Percentiles rank a stretch among this genome's conserved stretches.
Conservation (phyloP, 208 protist genomes). For the Histomonas meleagridis region DNA sequence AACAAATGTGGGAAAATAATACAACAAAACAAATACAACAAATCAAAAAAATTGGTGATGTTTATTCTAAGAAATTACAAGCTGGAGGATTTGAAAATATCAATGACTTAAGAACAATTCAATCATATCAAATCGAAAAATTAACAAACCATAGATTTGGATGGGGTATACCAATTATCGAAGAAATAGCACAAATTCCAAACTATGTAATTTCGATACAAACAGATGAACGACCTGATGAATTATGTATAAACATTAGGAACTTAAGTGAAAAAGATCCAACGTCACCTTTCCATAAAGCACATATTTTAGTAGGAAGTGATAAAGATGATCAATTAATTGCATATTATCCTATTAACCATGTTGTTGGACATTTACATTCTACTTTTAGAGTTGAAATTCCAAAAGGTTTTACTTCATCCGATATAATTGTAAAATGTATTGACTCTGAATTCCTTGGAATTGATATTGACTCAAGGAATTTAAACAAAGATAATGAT, state of each 20-base stretch:
- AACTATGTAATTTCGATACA: neutral
- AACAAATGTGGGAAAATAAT: neutral
- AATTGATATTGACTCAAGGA: no score
- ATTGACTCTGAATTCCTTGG: neutral
- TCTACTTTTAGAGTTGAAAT: neutral
- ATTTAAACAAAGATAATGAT: no score
- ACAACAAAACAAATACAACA: neutral
- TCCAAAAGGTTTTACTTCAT: neutral
- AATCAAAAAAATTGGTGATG: conserved; percentile 26
- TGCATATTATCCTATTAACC: neutral
- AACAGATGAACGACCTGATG: neutral
- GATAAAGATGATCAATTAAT: neutral
- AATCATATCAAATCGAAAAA: neutral
- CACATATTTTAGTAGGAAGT: neutral
- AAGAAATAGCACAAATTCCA: neutral
- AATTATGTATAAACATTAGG: neutral
- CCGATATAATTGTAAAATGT: neutral
- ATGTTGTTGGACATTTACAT: neutral
- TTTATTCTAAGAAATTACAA: neutral
- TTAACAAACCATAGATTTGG: neutral
- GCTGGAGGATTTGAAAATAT: neutral
- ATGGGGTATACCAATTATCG: neutral
- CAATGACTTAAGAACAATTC: neutral
- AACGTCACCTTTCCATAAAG: neutral
- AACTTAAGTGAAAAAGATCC: neutral